A percentile compares a stretch with the other conserved stretches of the same genome.
phyloP scores from a whole-genome alignment of 1,284 basidiomycete genomes.

The Boletus mariae region DNA sequence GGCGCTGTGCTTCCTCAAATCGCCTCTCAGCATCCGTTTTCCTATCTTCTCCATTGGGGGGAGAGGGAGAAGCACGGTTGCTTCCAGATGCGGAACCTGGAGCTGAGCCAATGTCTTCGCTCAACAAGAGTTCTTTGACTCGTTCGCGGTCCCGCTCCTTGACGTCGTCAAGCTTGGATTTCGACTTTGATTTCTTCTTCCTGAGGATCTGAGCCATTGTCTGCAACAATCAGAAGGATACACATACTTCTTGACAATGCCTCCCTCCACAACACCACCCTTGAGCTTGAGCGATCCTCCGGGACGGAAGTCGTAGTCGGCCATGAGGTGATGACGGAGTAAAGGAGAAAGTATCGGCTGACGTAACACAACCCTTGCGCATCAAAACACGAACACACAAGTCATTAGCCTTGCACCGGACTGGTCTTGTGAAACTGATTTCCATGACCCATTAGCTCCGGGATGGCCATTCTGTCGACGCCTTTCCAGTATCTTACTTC shows the following conservation, averaged over 20 bases:
- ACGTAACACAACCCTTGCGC: conserved; percentile 23
- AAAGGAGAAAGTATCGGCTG: conserved; percentile 18
- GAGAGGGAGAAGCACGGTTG: conserved; percentile 54
- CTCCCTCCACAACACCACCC: conserved; percentile 72
- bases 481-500: conserved; percentile 65
- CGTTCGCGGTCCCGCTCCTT: conserved; percentile 44
- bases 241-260: conserved; percentile 76
- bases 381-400: background rate
- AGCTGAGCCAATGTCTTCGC: conserved; percentile 42
- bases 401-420: background rate
- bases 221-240: conserved; percentile 15
- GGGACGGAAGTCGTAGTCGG: conserved; percentile 82
- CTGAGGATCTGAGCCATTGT: conserved; percentile 37
- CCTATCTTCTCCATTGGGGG: conserved; percentile 42
- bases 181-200: conserved; percentile 86
- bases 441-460: conserved; percentile 14
- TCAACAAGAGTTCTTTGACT: conserved; percentile 48
- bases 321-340: conserved; percentile 42
- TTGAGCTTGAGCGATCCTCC: conserved; percentile 91
- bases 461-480: conserved; percentile 72
- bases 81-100: conserved; percentile 51
- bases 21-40: conserved; percentile 89
- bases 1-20: conserved; percentile 83
- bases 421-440: background rate
- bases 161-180: conserved; percentile 37